Percentiles rank a stretch among this genome's conserved stretches.
These are phyloP conservation scores for Nothopassalora personata DNA, from an alignment of 2,329 filamentous ascomycete species.

Conservation along the genomic window DNA sequence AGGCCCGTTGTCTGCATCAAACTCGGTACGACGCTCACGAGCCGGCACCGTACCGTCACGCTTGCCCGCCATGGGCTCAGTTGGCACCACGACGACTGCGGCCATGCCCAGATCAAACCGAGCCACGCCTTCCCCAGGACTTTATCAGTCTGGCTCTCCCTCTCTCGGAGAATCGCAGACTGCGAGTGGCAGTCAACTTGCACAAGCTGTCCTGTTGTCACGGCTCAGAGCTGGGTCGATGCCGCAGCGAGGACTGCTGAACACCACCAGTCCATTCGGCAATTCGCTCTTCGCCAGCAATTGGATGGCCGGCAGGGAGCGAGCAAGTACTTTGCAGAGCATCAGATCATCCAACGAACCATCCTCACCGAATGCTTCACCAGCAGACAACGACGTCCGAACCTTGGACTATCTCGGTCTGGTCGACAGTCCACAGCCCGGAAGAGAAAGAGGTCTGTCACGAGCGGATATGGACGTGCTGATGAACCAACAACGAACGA, in stretches of 20 bases:
- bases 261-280: constrained; percentile 65
- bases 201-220: constrained; percentile 69
- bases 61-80: constrained; percentile 71
- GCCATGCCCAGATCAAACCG: constrained; percentile 72
- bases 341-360: constrained; percentile 82
- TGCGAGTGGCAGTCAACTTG: constrained; percentile 46
- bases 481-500: constrained; percentile 46
- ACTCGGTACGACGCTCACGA: constrained; percentile 62
- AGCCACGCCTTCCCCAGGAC: constrained; percentile 79
- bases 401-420: constrained; percentile 94
- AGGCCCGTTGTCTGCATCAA: constrained; percentile 20
- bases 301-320: constrained; percentile 75
- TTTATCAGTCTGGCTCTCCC: constrained; percentile 64
- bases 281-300: constrained; percentile 81
- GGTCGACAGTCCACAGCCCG: constrained; percentile 83
- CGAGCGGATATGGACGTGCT: constrained; percentile 49
- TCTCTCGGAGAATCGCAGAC: constrained; percentile 27
- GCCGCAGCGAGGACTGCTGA: constrained; percentile 73
- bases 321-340: constrained; percentile 83
- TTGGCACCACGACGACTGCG: constrained; percentile 52
- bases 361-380: constrained; percentile 78
- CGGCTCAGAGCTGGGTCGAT: constrained; percentile 87
- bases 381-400: constrained; percentile 80
- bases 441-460: constrained; percentile 62
- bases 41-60: constrained; percentile 95